Conservation (phyloP, 1,284 basidiomycete species). For the Sporisorium iseilematis-ciliati region DNA sequence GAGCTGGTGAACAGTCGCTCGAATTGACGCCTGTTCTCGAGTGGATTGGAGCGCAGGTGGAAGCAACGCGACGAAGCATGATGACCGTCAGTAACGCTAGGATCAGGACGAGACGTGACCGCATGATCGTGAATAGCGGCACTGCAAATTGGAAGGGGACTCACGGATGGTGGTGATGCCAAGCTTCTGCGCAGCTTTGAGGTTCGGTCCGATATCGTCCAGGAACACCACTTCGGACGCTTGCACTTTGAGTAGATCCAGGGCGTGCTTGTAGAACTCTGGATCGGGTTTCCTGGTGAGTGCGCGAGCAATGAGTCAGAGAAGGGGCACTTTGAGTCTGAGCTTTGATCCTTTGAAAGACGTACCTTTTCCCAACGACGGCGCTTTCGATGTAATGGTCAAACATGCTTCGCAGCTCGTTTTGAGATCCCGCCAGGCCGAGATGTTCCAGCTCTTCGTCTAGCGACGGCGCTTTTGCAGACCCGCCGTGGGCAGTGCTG, state of each 20-base stretch:
- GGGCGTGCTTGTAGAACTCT: conserved; percentile 67
- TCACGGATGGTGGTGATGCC: conserved; percentile 70
- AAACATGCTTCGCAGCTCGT: conserved; percentile 62
- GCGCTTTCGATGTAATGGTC: conserved; percentile 69
- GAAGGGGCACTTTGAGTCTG: not conserved
- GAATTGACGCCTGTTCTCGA: conserved; percentile 43
- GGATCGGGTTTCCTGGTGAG: conserved; percentile 69
- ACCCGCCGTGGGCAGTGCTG: conserved; percentile 7
- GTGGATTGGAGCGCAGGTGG: not conserved
- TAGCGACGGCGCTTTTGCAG: conserved; percentile 33
- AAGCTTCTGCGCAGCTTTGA: conserved; percentile 67
- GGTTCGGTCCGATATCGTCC: conserved; percentile 70
- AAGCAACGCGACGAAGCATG: not conserved
- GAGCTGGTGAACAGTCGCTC: conserved; percentile 39
- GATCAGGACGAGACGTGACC: no score
- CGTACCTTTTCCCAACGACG: conserved; percentile 67
- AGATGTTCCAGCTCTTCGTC: conserved; percentile 61
- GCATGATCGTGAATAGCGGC: no score
- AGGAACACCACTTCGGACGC: conserved; percentile 69
- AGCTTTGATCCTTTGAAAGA: not conserved
- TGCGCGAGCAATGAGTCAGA: conserved; percentile 5
- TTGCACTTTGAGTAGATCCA: conserved; percentile 61
- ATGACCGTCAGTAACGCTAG: not conserved
- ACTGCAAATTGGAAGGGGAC: conserved; percentile 14
- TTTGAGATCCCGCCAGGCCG: conserved; percentile 43